phyloP scores from a whole-genome alignment of 805 yeast species.

The Alloascoidea hylecoeti region DNA sequence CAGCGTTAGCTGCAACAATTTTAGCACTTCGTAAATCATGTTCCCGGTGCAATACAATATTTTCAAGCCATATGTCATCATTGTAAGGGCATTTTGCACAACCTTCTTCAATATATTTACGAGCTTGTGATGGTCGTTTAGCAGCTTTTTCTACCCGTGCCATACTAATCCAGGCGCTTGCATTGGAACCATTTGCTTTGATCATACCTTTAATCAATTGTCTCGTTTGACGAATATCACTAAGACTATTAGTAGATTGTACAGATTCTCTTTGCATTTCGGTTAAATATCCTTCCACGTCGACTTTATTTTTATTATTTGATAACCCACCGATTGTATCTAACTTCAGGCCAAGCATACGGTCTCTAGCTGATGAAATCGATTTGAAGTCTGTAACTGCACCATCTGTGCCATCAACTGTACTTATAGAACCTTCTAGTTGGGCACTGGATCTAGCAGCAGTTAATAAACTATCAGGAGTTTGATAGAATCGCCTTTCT shows the following conservation, averaged over 20 bases:
- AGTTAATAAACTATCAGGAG: slow-evolving; percentile 56
- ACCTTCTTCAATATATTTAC: slow-evolving; percentile 54
- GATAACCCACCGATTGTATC: slow-evolving; percentile 21
- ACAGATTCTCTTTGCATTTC: slow-evolving; percentile 18
- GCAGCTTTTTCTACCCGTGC: slow-evolving; percentile 67
- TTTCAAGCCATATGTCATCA: slow-evolving; percentile 77
- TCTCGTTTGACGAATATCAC: slow-evolving; percentile 47
- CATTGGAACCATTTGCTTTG: slow-evolving; percentile 54
- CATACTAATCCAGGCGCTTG: slow-evolving; percentile 78
- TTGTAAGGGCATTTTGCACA: slow-evolving; percentile 50
- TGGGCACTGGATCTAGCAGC: slow-evolving; percentile 17
- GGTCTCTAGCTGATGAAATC: slow-evolving; percentile 51
- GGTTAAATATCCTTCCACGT: slow-evolving; percentile 25
- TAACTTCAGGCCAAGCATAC: slow-evolving; percentile 37
- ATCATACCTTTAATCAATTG: slow-evolving; percentile 52
- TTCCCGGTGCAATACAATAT: slow-evolving; percentile 41
- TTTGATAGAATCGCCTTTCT: slow-evolving; percentile 63
- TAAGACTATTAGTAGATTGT: slow-evolving; percentile 21
- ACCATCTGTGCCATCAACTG: slow-evolving; percentile 10
- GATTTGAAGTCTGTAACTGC: slow-evolving; percentile 30
- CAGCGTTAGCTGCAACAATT: slow-evolving; percentile 50
- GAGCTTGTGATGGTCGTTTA: slow-evolving; percentile 40
- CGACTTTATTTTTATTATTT: slow-evolving; percentile 17
- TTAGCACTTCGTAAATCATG: slow-evolving; percentile 31
- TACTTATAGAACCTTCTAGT: slow-evolving; percentile 19